A percentile compares a stretch with the other conserved stretches of the same genome.
phyloP scores from a whole-genome alignment of 345 rosid species.

The Erysimum cheiranthoides region DNA sequence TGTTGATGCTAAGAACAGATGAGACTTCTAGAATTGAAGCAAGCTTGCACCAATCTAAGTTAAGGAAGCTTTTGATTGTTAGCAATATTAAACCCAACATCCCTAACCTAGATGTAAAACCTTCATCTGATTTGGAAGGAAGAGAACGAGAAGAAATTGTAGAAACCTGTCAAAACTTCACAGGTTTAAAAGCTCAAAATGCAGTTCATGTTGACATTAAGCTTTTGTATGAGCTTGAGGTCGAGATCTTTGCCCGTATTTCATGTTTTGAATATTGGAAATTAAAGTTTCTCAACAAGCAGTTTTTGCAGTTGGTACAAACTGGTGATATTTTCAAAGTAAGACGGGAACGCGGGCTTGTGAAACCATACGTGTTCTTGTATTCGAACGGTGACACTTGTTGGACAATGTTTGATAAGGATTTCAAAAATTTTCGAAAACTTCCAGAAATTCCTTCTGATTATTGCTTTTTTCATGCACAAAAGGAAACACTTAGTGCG shows the following conservation, averaged over 20 bases:
- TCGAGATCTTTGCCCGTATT: too few relatives aligned
- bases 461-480: constrained; percentile 56
- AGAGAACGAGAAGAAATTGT: neutral
- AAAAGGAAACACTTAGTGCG: constrained; percentile 71
- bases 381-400: constrained; percentile 63
- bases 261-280: too few relatives aligned
- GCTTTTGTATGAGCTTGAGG: too few relatives aligned
- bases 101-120: neutral
- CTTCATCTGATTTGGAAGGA: neutral
- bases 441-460: constrained; percentile 70
- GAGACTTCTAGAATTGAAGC: neutral
- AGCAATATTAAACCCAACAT: neutral
- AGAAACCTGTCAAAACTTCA: neutral
- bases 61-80: constrained; percentile 18
- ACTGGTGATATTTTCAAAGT: neutral
- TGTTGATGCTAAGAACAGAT: too few relatives aligned
- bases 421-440: constrained; percentile 50
- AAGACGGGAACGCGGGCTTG: neutral
- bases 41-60: constrained; percentile 6
- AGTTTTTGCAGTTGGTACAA: too few relatives aligned
- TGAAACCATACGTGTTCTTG: constrained; percentile 45
- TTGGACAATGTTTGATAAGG: constrained; percentile 33
- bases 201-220: too few relatives aligned
- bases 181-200: too few relatives aligned
- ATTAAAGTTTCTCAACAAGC: too few relatives aligned